Conservation (phyloP, 2,329 filamentous ascomycete genomes). For the Parascedosporium putredinis region DNA sequence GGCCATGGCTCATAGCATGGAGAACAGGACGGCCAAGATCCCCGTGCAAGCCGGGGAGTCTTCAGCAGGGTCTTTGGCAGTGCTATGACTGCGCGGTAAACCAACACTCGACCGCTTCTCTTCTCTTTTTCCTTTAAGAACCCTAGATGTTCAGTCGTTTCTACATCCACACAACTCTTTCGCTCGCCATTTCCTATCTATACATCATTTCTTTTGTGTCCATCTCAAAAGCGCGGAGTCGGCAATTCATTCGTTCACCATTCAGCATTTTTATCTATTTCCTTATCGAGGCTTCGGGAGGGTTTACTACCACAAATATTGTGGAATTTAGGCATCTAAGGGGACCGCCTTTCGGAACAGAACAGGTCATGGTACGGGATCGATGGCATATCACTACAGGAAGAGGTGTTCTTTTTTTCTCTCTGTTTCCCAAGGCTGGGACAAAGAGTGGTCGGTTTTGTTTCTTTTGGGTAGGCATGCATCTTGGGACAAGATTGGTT, state of each 20-base stretch:
- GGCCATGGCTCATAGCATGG: constrained; percentile 38
- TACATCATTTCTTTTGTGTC: neutral
- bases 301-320: neutral
- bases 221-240: neutral
- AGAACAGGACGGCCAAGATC: constrained; percentile 36
- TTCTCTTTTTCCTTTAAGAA: too few species aligned
- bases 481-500: constrained; percentile 2
- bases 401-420: constrained; percentile 2
- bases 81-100: constrained; percentile 28
- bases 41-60: constrained; percentile 36
- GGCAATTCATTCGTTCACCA: constrained; percentile 2
- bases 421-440: neutral
- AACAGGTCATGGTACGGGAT: neutral
- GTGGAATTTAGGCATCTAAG: neutral
- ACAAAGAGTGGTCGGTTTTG: too few species aligned
- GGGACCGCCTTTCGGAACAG: neutral
- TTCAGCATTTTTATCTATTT: neutral
- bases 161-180: too few species aligned
- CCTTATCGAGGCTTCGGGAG: neutral
- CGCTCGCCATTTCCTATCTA: neutral
- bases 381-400: constrained; percentile 2
- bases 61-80: constrained; percentile 43
- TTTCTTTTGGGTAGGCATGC: constrained; percentile 4
- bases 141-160: too few species aligned
- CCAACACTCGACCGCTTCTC: too few species aligned